Evolutionary conservation across 768 basidiomycete genomes (phyloP), one percentile per base, ranked within the genome.

Genomic region (Fibroporia radiculosa): DNA sequence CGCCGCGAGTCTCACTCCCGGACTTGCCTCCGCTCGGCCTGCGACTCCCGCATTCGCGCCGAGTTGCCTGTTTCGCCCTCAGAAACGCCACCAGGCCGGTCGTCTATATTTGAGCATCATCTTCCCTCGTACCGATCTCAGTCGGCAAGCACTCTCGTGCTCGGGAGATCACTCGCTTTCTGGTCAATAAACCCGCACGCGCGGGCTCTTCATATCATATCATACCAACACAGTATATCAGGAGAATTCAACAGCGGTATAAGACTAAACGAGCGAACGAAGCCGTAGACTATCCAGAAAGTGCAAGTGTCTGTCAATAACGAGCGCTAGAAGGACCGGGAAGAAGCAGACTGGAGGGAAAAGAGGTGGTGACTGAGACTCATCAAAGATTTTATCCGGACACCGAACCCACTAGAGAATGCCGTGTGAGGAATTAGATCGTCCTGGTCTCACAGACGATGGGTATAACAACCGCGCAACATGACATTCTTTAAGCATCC

Each of bases 391-490:
- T n/a, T n/a, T 46, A 46, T 46, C 45, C 45, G 45, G 36, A 20
- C 24, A 27, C 37, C 18, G 24, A 29, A 3, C 42, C 45, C 37
- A 24, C 25, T n/a, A 25, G 16, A 37, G 37, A 29, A 40, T 18
- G 34, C 34, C 11, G 18, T 16, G 11, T 25, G 26, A 35, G n/a
- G 33, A 25, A 22, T 24, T 14, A 44, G 22, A 10, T 44, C 20
- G 33, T 22, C 24, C n/a, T 36, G 23, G n/a, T n/a, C n/a, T n/a
- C n/a, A 45, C 35, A 45, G 41, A 29, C 40, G 35, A 45, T 20
- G 62, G 64, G 62, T 63, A 65, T 65, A 60, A n/a, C 51, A 42
- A 27, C 48, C 44, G 42, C 47, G 34, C 34, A 44, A 40, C 33
- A 50, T 35, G 41, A 42, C 54, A 56, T 56, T 56, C 49, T 24